These are phyloP conservation scores for Acacia concinna DNA, from an alignment of 331 rosid species.

Conservation along the genomic window DNA sequence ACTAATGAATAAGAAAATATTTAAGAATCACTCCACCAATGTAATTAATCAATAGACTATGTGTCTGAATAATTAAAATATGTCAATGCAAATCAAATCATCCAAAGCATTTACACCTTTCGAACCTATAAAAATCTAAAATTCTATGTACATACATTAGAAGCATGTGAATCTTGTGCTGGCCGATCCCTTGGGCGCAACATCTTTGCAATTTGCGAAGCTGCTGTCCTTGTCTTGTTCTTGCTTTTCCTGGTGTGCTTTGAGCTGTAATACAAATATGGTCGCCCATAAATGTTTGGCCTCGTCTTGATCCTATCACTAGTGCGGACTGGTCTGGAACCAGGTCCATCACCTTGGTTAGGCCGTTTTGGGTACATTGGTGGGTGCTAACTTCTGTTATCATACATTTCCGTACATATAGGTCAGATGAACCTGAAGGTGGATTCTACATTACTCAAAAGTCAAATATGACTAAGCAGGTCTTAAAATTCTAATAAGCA, in stretches of 20 bases:
- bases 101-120: constrained; percentile 2
- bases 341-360: constrained; percentile 57
- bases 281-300: constrained; percentile 56
- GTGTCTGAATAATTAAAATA: neutral
- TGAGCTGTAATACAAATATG: constrained; percentile 50
- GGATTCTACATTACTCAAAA: constrained; percentile 17
- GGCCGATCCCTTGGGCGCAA: constrained; percentile 51
- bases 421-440: constrained; percentile 34
- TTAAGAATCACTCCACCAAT: neutral
- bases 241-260: constrained; percentile 55
- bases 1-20: neutral
- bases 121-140: constrained; percentile 10
- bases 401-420: constrained; percentile 18
- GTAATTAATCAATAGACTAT: neutral
- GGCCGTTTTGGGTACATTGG: constrained; percentile 65
- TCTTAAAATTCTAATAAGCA: neutral
- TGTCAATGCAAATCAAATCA: neutral
- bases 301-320: constrained; percentile 74
- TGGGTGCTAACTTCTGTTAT: constrained; percentile 9
- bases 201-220: constrained; percentile 81
- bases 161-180: constrained; percentile 32
- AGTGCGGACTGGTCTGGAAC: constrained; percentile 59
- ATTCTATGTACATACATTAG: constrained; percentile 43
- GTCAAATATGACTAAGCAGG: neutral
- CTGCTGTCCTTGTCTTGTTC: constrained; percentile 76